phyloP scores from a whole-genome alignment of 163 green algal species.

The Scenedesmus sp. region DNA sequence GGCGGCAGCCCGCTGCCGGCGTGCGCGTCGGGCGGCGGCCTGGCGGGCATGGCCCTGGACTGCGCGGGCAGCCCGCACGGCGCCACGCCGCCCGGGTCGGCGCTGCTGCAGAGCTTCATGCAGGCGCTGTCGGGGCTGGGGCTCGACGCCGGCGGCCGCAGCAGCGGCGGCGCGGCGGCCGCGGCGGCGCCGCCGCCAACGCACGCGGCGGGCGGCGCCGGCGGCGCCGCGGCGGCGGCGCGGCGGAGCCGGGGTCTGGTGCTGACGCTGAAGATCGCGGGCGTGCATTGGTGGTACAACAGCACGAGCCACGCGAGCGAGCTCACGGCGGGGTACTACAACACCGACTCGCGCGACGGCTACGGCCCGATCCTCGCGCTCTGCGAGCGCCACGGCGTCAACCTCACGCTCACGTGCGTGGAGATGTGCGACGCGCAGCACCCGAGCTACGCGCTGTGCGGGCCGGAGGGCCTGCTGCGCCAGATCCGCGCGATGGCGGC shows the following conservation, averaged over 20 bases:
- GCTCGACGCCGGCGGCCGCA: background rate
- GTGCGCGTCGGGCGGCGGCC: too few species aligned
- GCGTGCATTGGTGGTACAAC: slow-evolving; percentile 87
- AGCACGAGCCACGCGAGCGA: slow-evolving; percentile 86
- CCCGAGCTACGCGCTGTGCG: slow-evolving; percentile 79
- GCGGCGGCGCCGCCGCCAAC: background rate
- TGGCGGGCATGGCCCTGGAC: too few species aligned
- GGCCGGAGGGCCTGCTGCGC: slow-evolving; percentile 88
- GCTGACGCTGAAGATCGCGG: slow-evolving; percentile 86
- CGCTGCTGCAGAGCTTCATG: slow-evolving; percentile 10
- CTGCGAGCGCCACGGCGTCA: slow-evolving; percentile 67
- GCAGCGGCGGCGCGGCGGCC: slow-evolving; percentile 11
- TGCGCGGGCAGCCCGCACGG: too few species aligned
- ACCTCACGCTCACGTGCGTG: slow-evolving; percentile 93
- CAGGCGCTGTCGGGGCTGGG: slow-evolving; percentile 23
- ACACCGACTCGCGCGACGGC: slow-evolving; percentile 85
- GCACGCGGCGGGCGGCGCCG: background rate
- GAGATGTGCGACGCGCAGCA: slow-evolving; percentile 98
- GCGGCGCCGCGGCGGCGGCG: too few species aligned
- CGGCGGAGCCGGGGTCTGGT: slow-evolving; percentile 7
- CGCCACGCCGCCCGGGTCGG: too few species aligned
- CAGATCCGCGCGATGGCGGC: slow-evolving; percentile 62
- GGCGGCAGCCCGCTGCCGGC: too few species aligned
- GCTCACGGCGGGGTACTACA: slow-evolving; percentile 97
- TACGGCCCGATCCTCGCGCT: slow-evolving; percentile 82